Evolutionary conservation across 495 filamentous ascomycete genomes (phyloP), one percentile per base, ranked within the genome.

Genomic region (Saxophila tyrrhenica): DNA sequence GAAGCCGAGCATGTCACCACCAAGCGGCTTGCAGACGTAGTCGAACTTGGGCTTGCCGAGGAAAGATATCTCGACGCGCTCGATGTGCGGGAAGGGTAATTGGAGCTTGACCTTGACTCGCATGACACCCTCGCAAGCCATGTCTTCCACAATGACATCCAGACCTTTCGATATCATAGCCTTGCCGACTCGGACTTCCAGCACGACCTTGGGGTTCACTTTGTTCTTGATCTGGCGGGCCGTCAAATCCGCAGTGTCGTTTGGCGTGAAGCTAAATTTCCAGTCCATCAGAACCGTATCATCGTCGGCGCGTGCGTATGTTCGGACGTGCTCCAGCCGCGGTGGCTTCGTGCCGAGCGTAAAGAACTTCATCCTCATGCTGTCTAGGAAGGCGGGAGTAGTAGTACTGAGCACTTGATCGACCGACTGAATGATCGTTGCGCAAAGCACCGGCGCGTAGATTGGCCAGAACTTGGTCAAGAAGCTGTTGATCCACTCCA

Each of bases 401-500:
- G 89, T 77, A 1, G 84, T 86, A 65, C 89, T 95, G 21, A 99
- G 74, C 43, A 99, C 89, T 70, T 95, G 89, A 62, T 99, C 92
- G 48, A 96, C 92, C 0, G 88, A 87, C 65, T 78, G 84, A 72
- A 96, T 89, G 60, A 99, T 82, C 13, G 88, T 92, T 51, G 91
- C 80, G 45, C 89, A 89, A 11, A 99, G 79, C 21, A 96, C 87
- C 0, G 92, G 92, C 43, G 88, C 86, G 66, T 92, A 97, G 62
- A 99, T 99, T 20, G 92, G 92, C 92, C 92, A 99, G 72, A 99
- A 97, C 67, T 97, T 99, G 67, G 92, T 83, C 59, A 97, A 59
- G 72, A 97, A 97, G 67, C 89, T 94, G 75, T 99, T 99, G 62
- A 99, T 96, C 92, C 92, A 99, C 67, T 99, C 92, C 38, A 99